Conservation (phyloP, 345 rosid genomes). For the Mangifera indica region DNA sequence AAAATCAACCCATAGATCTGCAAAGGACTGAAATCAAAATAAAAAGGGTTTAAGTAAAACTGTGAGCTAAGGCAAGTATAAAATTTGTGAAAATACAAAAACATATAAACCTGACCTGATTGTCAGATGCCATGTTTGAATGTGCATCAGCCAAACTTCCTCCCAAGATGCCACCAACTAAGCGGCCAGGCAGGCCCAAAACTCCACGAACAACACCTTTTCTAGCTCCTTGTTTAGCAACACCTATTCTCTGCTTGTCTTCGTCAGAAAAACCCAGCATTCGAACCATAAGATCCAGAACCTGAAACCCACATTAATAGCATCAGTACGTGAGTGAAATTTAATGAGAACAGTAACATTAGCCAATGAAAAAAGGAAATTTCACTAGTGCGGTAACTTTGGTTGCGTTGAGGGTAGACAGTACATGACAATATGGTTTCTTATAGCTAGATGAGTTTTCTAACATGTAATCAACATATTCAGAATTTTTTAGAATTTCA, state of each 20-base stretch:
- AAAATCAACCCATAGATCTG: slow-evolving; percentile 98
- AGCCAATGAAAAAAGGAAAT: not conserved
- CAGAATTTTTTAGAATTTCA: too few species aligned
- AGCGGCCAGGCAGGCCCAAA: slow-evolving; percentile 85
- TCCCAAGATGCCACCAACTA: slow-evolving; percentile 92
- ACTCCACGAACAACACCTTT: slow-evolving; percentile 95
- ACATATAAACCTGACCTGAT: slow-evolving; percentile 64
- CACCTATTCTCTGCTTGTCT: slow-evolving; percentile 89
- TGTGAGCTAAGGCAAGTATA: too few species aligned
- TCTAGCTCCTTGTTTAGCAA: slow-evolving; percentile 75
- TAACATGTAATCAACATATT: too few species aligned
- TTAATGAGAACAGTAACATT: not conserved
- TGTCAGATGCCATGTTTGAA: slow-evolving; percentile 59
- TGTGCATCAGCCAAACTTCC: slow-evolving; percentile 56
- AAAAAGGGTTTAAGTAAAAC: too few species aligned
- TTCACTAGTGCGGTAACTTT: not conserved
- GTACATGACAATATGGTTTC: too few species aligned
- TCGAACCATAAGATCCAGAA: slow-evolving; percentile 92
- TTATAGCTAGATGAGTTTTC: not conserved
- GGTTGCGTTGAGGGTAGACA: not conserved
- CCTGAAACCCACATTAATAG: slow-evolving; percentile 40
- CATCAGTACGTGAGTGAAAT: not conserved
- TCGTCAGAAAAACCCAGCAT: slow-evolving; percentile 96
- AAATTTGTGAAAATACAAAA: not conserved
- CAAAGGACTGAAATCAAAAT: slow-evolving; percentile 58